Conservation (phyloP, 148 eudicot species). For the Beta vulgaris region DNA sequence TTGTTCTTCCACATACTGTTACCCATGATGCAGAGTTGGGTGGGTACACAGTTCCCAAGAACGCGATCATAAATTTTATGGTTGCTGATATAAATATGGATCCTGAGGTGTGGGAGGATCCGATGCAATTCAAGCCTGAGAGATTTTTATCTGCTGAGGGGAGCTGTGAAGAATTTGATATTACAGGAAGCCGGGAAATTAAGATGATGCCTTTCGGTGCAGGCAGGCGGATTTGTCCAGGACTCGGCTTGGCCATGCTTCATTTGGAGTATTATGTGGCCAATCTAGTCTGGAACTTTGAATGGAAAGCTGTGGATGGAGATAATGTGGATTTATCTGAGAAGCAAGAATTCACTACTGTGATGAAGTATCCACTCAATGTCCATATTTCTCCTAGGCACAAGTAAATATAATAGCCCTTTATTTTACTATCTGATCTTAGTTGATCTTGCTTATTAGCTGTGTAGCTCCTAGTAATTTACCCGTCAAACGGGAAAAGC, state of each 20-base stretch:
- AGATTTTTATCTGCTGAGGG: slow-evolving; percentile 41
- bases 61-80: slow-evolving; percentile 47
- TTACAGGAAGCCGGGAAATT: slow-evolving; percentile 59
- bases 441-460: neutral
- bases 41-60: slow-evolving; percentile 50
- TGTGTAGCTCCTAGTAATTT: neutral
- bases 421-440: neutral
- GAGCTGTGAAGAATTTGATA: slow-evolving; percentile 32
- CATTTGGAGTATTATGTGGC: slow-evolving; percentile 70
- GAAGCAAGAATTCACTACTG: slow-evolving; percentile 51
- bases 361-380: slow-evolving; percentile 59
- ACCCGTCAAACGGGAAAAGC: too few species aligned
- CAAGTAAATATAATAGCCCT: neutral
- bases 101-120: slow-evolving; percentile 61
- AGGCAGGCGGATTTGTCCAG: slow-evolving; percentile 72
- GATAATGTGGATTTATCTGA: slow-evolving; percentile 55
- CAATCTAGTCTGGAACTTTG: slow-evolving; percentile 59
- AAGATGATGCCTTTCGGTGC: slow-evolving; percentile 85
- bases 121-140: slow-evolving; percentile 63
- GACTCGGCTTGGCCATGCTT: slow-evolving; percentile 45
- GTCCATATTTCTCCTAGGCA: slow-evolving; percentile 41
- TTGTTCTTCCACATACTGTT: slow-evolving; percentile 54
- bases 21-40: slow-evolving; percentile 47
- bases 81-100: slow-evolving; percentile 67
- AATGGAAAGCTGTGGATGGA: slow-evolving; percentile 47